Evolutionary conservation across 306 rosid genomes (phyloP), one percentile per base, ranked within the genome.

Genomic region (Herpetospermum pedunculosum): DNA sequence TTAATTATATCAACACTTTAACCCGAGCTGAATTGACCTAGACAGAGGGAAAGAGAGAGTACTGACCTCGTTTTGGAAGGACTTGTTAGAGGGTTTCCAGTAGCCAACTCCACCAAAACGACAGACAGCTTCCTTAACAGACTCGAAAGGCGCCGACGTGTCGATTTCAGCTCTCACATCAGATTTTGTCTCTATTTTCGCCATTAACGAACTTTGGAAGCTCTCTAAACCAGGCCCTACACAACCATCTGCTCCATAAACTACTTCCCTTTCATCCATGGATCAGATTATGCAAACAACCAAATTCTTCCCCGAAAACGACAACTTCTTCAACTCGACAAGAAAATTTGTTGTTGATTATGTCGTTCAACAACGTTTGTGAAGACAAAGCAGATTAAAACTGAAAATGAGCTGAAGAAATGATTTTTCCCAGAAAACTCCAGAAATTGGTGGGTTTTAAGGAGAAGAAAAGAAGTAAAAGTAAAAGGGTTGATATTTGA

Each of bases 61-160:
- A 78, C 65, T n/a, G 3, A 48, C 48, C 49, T 89, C 88, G 88
- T 81, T 21, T 70, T 83, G 58, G 63, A 70, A 46, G 5, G 75
- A 77, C 9, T 81, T 76, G 48, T 64, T 28, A n/a, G 82, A 37
- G 72, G 96, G 96, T 57, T 81, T 92, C 96, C 96, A 92, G 79
- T 78, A 90, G 55, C 95, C 98, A 68, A 88, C 40, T 38, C 96
- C 96, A 3, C 95, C 96, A 59, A 92, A 92, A 21, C 84, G 83
- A 37, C 69, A 80, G 6, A 83, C 96, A 0, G 98, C 96, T 34
- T 90, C 96, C 70, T 87, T 90, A 53, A 92, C 96, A 14, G 98
- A 90, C 57, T 90, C 88, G 76, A 92, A 87, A 0, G 98, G 96
- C 0, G 83, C 92, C 0, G 96, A 92, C 5, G 96, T 92, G 68